Evolutionary conservation across 179 eudicot species (phyloP).

Genomic region (Corrigiola litoralis): DNA sequence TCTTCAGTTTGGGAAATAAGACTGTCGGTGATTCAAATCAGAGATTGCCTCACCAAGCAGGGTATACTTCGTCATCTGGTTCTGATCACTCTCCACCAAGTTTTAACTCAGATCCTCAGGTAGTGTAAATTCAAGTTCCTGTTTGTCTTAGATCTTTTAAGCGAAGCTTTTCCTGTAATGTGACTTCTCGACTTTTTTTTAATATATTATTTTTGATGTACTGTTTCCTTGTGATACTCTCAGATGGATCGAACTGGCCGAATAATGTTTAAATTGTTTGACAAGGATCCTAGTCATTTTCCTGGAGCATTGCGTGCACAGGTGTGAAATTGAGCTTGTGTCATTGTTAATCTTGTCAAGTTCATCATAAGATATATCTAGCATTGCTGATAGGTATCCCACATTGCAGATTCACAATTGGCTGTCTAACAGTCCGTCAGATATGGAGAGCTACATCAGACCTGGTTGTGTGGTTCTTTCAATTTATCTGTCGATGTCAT

Average conservation of each 20-base stretch:
- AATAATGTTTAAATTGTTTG: constrained; percentile 70
- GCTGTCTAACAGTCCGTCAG: constrained; percentile 77
- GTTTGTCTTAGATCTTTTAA: neutral
- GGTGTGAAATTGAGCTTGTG: constrained; percentile 29
- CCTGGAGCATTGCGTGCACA: constrained; percentile 68
- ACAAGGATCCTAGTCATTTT: constrained; percentile 78
- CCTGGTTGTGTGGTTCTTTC: constrained; percentile 84
- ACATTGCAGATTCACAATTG: constrained; percentile 55
- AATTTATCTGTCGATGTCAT: constrained; percentile 63
- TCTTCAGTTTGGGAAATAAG: constrained; percentile 43
- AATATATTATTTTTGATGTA: neutral
- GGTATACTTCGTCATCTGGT: constrained; percentile 66
- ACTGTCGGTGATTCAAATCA: constrained; percentile 32
- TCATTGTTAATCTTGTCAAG: neutral
- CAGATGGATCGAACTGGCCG: constrained; percentile 71
- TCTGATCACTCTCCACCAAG: constrained; percentile 85
- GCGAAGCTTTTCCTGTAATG: neutral
- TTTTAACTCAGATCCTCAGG: constrained; percentile 72
- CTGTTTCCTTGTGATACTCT: neutral
- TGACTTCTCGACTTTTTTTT: neutral
- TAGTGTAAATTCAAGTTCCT: constrained; percentile 14
- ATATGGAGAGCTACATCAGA: constrained; percentile 84
- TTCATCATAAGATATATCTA: neutral
- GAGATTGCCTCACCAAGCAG: constrained; percentile 47
- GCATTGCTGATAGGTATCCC: constrained; percentile 4